Percentiles rank a stretch among this genome's conserved stretches.
Conservation (phyloP, 768 basidiomycete genomes). For the Podaxis pistillaris region DNA sequence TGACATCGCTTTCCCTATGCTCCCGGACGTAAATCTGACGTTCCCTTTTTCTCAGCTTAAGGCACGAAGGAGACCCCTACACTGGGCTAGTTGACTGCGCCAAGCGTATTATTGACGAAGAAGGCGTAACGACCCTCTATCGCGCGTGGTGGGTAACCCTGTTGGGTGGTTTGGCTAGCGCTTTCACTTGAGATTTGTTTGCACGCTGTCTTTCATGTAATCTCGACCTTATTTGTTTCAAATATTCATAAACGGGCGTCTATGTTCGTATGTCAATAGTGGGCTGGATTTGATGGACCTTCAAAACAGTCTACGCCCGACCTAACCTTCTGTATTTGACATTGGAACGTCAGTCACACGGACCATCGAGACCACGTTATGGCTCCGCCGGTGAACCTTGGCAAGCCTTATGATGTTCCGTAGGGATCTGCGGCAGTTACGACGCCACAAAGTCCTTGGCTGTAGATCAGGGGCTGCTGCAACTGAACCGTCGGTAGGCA, state of each 20-base stretch:
- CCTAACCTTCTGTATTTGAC: background rate
- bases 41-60: slow-evolving; percentile 43
- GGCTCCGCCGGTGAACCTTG: background rate
- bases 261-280: background rate
- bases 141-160: slow-evolving; percentile 87
- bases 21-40: background rate
- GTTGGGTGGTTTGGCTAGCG: slow-evolving; percentile 56
- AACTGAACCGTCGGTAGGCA: background rate
- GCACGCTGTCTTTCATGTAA: background rate
- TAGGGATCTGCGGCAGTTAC: background rate
- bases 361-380: background rate
- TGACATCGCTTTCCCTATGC: slow-evolving; percentile 21
- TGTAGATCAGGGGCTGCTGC: background rate
- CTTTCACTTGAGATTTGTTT: slow-evolving; percentile 40
- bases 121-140: slow-evolving; percentile 71
- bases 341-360: background rate
- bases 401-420: background rate
- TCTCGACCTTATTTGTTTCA: background rate
- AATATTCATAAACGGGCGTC: background rate
- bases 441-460: background rate
- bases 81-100: slow-evolving; percentile 70
- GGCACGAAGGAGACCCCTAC: slow-evolving; percentile 80
- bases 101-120: slow-evolving; percentile 75
- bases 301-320: background rate
- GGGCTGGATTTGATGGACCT: background rate